Evolutionary conservation across 2,329 filamentous ascomycete species (phyloP).

Genomic region (Calonectria leucothoes): DNA sequence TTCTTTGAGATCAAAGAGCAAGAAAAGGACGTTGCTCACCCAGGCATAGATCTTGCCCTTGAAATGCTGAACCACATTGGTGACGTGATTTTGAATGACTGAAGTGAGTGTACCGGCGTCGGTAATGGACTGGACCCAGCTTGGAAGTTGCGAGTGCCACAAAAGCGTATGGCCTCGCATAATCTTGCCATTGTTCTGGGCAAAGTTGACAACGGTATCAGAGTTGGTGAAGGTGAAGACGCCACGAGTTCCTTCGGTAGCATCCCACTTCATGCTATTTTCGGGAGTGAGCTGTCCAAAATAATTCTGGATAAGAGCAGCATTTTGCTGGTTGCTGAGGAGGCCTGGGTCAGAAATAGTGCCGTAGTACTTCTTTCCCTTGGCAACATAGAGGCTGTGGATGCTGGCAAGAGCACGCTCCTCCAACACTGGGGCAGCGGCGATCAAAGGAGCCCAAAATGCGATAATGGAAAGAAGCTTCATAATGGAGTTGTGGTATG

Average conservation of each 20-base stretch:
- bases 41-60: slow-evolving; percentile 73
- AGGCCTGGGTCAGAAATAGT: slow-evolving; percentile 65
- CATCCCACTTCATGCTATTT: slow-evolving; percentile 79
- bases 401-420: slow-evolving; percentile 3
- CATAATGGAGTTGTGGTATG: not conserved
- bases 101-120: slow-evolving; percentile 63
- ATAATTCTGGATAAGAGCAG: slow-evolving; percentile 66
- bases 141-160: slow-evolving; percentile 71
- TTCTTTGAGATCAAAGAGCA: too few relatives aligned
- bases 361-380: slow-evolving; percentile 75
- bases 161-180: slow-evolving; percentile 75
- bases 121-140: slow-evolving; percentile 68
- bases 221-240: slow-evolving; percentile 68
- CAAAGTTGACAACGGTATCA: slow-evolving; percentile 71
- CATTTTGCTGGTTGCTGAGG: slow-evolving; percentile 61
- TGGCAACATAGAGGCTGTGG: slow-evolving; percentile 49
- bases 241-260: slow-evolving; percentile 58
- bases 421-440: not conserved
- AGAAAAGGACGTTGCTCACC: slow-evolving; percentile 47
- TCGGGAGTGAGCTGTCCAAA: slow-evolving; percentile 76
- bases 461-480: not conserved
- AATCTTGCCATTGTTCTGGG: slow-evolving; percentile 64
- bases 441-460: not conserved
- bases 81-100: slow-evolving; percentile 71
- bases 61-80: slow-evolving; percentile 66